Percentiles rank a stretch among this genome's conserved stretches.
Evolutionary conservation across 805 yeast species (phyloP).

Genomic region (Schwanniomyces pseudopolymorphus): DNA sequence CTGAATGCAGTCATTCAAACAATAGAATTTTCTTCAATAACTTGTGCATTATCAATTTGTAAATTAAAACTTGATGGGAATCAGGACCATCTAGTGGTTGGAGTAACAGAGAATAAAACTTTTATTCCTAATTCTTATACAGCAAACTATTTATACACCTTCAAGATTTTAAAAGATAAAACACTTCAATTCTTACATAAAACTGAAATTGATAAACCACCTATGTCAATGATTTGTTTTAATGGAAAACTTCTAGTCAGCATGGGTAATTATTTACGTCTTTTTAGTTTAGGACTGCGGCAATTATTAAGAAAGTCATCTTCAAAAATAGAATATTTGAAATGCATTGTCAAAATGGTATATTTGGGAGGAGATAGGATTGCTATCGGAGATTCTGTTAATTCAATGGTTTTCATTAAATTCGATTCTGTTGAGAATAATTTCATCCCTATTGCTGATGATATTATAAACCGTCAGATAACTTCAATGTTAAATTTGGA

Average conservation of each 20-base stretch:
- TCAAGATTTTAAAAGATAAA: conserved; percentile 35
- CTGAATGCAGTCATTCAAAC: conserved; percentile 37
- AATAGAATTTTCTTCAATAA: conserved; percentile 43
- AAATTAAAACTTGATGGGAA: conserved; percentile 26
- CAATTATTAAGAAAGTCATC: conserved; percentile 73
- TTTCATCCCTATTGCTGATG: conserved; percentile 70
- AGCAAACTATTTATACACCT: conserved; percentile 35
- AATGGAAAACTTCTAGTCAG: conserved; percentile 62
- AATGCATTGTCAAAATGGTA: conserved; percentile 51
- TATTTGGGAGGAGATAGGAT: conserved; percentile 56
- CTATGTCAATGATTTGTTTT: conserved; percentile 52
- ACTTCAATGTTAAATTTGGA: conserved; percentile 65
- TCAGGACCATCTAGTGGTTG: conserved; percentile 44
- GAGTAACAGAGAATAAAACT: conserved; percentile 32
- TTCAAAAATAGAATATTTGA: conserved; percentile 39
- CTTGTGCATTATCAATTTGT: conserved; percentile 43
- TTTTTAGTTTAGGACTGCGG: conserved; percentile 74
- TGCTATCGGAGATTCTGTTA: conserved; percentile 68
- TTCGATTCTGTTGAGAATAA: conserved; percentile 48
- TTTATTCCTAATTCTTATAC: conserved; percentile 26
- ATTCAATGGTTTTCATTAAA: conserved; percentile 59
- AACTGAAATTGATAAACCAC: conserved; percentile 53
- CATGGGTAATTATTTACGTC: conserved; percentile 47
- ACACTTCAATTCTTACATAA: conserved; percentile 53
- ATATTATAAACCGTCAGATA: conserved; percentile 63